Evolutionary conservation across 2,329 filamentous ascomycete species (phyloP), one percentile per base, ranked within the genome.

Genomic region (Fusarium pilosicola): DNA sequence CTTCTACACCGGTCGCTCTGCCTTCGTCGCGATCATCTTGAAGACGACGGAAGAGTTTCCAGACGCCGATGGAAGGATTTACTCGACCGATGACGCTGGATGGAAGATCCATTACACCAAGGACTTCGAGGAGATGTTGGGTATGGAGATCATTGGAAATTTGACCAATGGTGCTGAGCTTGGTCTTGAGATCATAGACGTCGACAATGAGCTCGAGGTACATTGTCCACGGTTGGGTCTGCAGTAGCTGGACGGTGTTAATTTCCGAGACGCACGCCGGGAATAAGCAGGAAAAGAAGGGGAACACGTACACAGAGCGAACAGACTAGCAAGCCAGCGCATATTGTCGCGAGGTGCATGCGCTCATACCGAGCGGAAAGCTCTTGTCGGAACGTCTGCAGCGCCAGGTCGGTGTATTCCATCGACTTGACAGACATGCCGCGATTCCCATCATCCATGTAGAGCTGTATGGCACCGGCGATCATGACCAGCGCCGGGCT

Each of bases 201-300:
- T 77, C 67, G 36, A 64, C 70, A 41, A 77, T 77, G 9, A 76
- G 60, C 14, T 77, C 75, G 30, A 77, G 66, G 24, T 77, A 76
- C 52, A 48, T 74, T 14, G 76, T 75, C 70, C 70, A 77, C 13
- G 65, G 72, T 12, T 76, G 67, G 13, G 68, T 71, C 39, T 77
- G 76, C 9, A 77, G 68, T 4, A 77, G 52, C 76, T 77, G 32
- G 18, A 4, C 17, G 14, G n/a, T 5, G 36, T 66, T 18, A 57
- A 41, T n/a, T 18, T 41, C 32, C 32, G 54, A 65, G 48, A 14
- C 10, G 60, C 15, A 3, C 8, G 36, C 26, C 22, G 54, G 36
- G 24, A 20, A 45, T 32, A n/a, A 26, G 32, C 26, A 49, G 15
- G 30, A 7, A 44, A 39, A 20, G 39, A 8, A 22, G 1, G 22